Evolutionary conservation across 495 filamentous ascomycete genomes (phyloP).

Genomic region (Annulohypoxylon stygium): DNA sequence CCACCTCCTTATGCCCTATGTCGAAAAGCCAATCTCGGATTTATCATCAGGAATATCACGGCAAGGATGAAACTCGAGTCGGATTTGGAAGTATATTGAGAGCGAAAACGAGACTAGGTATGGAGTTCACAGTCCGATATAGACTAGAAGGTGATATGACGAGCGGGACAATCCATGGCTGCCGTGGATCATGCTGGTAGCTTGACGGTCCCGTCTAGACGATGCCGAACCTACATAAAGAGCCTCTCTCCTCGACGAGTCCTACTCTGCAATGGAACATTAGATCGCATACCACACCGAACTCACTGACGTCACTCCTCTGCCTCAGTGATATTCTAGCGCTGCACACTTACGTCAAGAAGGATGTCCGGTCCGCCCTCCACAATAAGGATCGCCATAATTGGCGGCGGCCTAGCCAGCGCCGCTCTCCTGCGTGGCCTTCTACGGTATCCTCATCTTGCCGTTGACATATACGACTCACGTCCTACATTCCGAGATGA

Average conservation of each 20-base stretch:
- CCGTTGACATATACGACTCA: conserved; percentile 53
- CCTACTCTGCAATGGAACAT: not conserved
- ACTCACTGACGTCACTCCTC: not conserved
- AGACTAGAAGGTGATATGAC: conserved; percentile 2
- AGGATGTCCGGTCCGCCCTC: conserved; percentile 43
- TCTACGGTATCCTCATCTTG: conserved; percentile 49
- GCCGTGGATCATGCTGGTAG: conserved; percentile 12
- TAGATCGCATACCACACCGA: not conserved
- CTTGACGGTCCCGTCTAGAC: not conserved
- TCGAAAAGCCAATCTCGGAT: not conserved
- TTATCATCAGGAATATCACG: conserved; percentile 7
- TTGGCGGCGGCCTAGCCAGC: conserved; percentile 53
- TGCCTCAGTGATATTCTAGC: not conserved
- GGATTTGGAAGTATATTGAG: conserved; percentile 8
- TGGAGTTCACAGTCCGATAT: conserved; percentile 12
- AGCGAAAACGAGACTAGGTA: not conserved
- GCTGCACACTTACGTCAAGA: not conserved
- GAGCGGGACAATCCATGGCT: conserved; percentile 8
- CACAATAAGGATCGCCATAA: conserved; percentile 53
- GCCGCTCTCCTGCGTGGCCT: conserved; percentile 49
- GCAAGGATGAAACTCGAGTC: conserved; percentile 19
- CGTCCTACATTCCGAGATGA: conserved; percentile 50
- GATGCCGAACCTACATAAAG: conserved; percentile 25
- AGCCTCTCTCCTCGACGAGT: conserved; percentile 8
- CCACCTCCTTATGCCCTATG: conserved; percentile 15